Evolutionary conservation across 2,329 filamentous ascomycete species (phyloP).

Genomic region (Colletotrichum horii): DNA sequence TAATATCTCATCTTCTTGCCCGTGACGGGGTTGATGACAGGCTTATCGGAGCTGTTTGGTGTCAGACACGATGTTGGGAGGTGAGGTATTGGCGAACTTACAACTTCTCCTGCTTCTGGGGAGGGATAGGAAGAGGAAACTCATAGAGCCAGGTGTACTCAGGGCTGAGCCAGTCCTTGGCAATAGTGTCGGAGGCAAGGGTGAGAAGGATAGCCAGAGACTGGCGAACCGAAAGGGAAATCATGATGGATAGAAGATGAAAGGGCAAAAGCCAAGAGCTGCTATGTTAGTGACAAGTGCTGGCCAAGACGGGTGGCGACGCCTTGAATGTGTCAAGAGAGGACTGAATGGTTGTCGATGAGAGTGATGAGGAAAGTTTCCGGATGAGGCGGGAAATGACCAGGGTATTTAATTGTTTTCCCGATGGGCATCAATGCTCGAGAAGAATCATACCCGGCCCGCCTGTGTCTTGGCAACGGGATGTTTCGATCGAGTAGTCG

Average conservation of each 20-base stretch:
- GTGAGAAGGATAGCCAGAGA: slow-evolving; percentile 10
- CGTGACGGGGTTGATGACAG: slow-evolving; percentile 31
- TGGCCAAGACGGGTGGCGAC: slow-evolving; percentile 16
- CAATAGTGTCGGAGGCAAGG: slow-evolving; percentile 13
- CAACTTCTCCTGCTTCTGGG: slow-evolving; percentile 46
- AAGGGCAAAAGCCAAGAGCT: background rate
- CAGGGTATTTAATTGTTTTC: slow-evolving; percentile 8
- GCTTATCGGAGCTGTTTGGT: background rate
- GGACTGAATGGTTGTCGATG: background rate
- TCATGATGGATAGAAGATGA: background rate
- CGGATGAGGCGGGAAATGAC: background rate
- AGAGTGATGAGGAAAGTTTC: background rate
- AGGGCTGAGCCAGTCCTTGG: slow-evolving; percentile 19
- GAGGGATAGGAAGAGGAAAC: slow-evolving; percentile 30
- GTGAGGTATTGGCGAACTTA: slow-evolving; percentile 10
- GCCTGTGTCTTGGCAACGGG: background rate
- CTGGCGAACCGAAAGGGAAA: slow-evolving; percentile 16
- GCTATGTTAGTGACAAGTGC: background rate
- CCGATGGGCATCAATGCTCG: background rate
- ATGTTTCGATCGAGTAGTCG: background rate
- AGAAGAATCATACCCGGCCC: background rate
- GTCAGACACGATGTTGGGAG: background rate
- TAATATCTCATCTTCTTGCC: slow-evolving; percentile 35
- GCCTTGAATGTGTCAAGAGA: background rate
- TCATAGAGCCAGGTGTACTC: slow-evolving; percentile 20